Conservation (phyloP, 2,329 filamentous ascomycete species). For the Curvularia spicifera region DNA sequence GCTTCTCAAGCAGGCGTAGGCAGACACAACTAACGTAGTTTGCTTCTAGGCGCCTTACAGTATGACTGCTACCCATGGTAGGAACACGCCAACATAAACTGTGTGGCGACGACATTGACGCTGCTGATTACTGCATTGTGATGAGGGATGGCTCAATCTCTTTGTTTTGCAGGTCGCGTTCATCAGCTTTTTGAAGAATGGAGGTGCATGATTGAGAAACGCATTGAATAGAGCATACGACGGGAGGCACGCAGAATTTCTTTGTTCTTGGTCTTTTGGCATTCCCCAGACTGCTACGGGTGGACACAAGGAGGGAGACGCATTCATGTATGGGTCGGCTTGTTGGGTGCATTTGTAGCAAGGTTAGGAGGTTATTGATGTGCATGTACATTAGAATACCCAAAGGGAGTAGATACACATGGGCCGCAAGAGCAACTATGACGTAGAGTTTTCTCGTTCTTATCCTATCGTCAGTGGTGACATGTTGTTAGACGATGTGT, state of each 20-base stretch:
- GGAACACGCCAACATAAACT: constrained; percentile 43
- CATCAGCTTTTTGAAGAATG: neutral
- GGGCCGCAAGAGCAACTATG: no score
- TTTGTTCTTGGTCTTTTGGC: neutral
- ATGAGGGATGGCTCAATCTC: neutral
- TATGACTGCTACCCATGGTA: constrained; percentile 55
- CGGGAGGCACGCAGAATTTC: neutral
- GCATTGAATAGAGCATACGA: neutral
- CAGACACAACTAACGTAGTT: constrained; percentile 8
- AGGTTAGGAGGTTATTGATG: neutral
- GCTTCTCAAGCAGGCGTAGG: neutral
- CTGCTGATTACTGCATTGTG: neutral
- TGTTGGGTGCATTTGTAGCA: neutral
- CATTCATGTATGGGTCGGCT: neutral
- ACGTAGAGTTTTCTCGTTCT: neutral
- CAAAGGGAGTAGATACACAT: neutral
- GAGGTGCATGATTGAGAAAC: neutral
- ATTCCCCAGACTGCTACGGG: neutral
- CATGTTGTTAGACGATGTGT: neutral
- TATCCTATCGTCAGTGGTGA: neutral
- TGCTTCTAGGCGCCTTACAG: constrained; percentile 54
- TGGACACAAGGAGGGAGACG: neutral
- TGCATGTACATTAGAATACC: neutral
- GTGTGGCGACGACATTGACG: neutral
- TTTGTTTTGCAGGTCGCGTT: neutral